phyloP scores from a whole-genome alignment of 495 filamentous ascomycete species.

The Astrocystis sublimbata region DNA sequence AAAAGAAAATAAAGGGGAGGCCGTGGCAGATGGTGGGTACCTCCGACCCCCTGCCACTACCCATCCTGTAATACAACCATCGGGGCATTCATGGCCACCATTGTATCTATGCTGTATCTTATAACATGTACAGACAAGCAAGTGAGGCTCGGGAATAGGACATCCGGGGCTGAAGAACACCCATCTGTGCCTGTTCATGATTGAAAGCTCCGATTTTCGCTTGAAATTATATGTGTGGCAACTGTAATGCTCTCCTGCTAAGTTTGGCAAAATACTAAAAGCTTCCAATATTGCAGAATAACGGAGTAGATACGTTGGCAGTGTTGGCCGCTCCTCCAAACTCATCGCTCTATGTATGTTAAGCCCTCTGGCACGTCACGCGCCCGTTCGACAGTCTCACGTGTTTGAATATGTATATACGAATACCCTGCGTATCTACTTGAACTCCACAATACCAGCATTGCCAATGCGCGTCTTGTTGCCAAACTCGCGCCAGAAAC shows the following conservation, averaged over 20 bases:
- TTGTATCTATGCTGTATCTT: conserved; percentile 20
- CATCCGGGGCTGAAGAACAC: neutral
- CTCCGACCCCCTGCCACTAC: conserved; percentile 18
- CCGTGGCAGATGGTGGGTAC: conserved; percentile 8
- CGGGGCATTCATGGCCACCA: conserved; percentile 7
- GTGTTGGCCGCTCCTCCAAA: neutral
- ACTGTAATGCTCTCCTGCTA: neutral
- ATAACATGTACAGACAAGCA: conserved; percentile 5
- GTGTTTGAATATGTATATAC: no score
- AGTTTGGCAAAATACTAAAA: neutral
- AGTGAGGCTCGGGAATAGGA: neutral
- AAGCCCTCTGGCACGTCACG: neutral
- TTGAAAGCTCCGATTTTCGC: neutral
- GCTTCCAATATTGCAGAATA: neutral
- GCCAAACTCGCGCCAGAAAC: neutral
- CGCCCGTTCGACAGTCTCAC: neutral
- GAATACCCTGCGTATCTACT: neutral
- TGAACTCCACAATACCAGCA: neutral
- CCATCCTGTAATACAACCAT: conserved; percentile 22
- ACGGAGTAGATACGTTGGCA: neutral
- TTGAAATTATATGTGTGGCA: neutral
- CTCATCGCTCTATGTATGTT: neutral
- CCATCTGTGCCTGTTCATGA: conserved; percentile 35
- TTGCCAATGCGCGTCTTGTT: neutral
- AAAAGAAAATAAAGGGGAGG: neutral